Percentiles rank a stretch among this genome's conserved stretches.
These are phyloP conservation scores for Penicillium diatomitis DNA, from an alignment of 495 filamentous ascomycete genomes.

Conservation along the genomic window DNA sequence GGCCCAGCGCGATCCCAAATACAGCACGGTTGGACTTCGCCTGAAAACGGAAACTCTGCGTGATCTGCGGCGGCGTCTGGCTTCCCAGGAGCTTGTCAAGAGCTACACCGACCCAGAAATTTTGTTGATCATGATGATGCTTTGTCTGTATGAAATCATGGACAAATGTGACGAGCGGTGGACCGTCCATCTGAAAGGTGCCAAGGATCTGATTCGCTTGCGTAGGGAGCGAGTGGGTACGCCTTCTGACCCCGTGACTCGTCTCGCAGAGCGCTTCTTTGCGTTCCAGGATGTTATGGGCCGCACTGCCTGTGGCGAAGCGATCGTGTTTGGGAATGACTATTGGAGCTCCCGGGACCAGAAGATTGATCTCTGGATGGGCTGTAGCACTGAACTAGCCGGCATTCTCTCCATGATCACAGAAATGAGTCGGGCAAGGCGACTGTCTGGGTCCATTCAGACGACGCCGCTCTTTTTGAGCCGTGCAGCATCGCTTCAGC, in stretches of 20 bases:
- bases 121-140: slow-evolving; percentile 37
- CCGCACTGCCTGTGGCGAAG: slow-evolving; percentile 36
- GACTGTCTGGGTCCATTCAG: slow-evolving; percentile 17
- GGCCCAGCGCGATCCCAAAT: slow-evolving; percentile 22
- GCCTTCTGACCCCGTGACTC: slow-evolving; percentile 20
- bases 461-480: slow-evolving; percentile 15
- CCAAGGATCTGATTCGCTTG: slow-evolving; percentile 34
- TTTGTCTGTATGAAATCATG: slow-evolving; percentile 39
- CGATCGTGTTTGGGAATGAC: slow-evolving; percentile 30
- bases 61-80: slow-evolving; percentile 29
- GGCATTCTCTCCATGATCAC: slow-evolving; percentile 32
- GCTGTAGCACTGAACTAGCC: slow-evolving; percentile 35
- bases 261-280: slow-evolving; percentile 37
- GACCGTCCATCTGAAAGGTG: slow-evolving; percentile 36
- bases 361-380: slow-evolving; percentile 37
- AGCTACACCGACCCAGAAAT: slow-evolving; percentile 29
- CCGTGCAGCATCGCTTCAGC: slow-evolving; percentile 22
- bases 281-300: slow-evolving; percentile 43
- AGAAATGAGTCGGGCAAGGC: slow-evolving; percentile 31
- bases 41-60: slow-evolving; percentile 28
- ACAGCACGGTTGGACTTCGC: slow-evolving; percentile 25
- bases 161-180: slow-evolving; percentile 38
- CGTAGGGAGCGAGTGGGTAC: slow-evolving; percentile 18
- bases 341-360: slow-evolving; percentile 33
- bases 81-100: slow-evolving; percentile 13